Evolutionary conservation across 441 rosid genomes (phyloP), one percentile per base, ranked within the genome.

Genomic region (Oxalis stricta): DNA sequence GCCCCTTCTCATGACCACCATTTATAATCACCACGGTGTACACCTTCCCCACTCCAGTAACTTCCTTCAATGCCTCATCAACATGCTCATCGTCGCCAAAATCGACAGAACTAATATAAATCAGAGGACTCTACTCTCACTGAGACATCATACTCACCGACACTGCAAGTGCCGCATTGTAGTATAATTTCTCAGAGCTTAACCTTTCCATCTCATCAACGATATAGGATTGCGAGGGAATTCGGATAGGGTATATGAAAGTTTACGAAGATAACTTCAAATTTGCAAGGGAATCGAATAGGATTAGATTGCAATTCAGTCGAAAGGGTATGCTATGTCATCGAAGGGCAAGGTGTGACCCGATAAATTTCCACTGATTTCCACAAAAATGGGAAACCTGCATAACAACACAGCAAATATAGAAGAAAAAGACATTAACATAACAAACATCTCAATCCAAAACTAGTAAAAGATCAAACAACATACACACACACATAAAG

Each of bases 311-410:
- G 55, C 48, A 72, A 55, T 41, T 75, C 72, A 48, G 58, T 44
- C 4, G 79, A 70, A 22, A 88, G 72, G 0, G 63, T 56, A 17
- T 75, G n/a, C 79, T 41, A 89, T 72, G 19, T 84, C 95, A 42
- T 50, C 45, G 36, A 84, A 82, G 3, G 95, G 92, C 15, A 91
- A n/a, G n/a, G 74, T 44, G 87, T 73, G 6, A 95, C 81, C 19
- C 95, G 91, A 57, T 86, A 79, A 19, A 91, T 91, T 54, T 86
- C 96, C 2, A 84, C 88, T 18, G 99, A 80, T 61, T 86, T 91
- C 85, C 87, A 86, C 24, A 91, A 58, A 40, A 86, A 66, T 0
- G 91, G 88, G 3, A 83, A 56, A 41, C 94, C 94, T 82, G 66
- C 33, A 73, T 48, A 23, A 23, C 3, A 23, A 23, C 3, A 23